phyloP scores from a whole-genome alignment of 805 yeast species.

The Saccharomycopsis sp. region DNA sequence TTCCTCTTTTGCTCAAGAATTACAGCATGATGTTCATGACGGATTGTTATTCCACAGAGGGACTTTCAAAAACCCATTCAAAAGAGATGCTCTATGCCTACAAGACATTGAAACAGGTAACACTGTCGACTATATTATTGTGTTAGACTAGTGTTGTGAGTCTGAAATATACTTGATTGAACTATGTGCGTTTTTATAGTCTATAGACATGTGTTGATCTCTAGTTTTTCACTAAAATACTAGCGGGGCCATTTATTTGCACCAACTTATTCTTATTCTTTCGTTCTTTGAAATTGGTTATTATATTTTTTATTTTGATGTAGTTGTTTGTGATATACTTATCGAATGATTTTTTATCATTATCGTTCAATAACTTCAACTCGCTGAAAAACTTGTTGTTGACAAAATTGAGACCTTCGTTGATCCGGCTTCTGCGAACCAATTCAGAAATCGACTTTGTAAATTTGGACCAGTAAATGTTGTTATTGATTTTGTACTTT shows the following conservation, averaged over 20 bases:
- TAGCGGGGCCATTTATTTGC: slow-evolving; percentile 12
- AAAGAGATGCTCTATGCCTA: slow-evolving; percentile 40
- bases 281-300: background rate
- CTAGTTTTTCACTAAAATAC: slow-evolving; percentile 6
- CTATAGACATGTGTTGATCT: background rate
- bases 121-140: slow-evolving; percentile 32
- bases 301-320: background rate
- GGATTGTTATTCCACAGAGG: slow-evolving; percentile 30
- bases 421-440: background rate
- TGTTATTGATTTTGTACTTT: background rate
- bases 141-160: background rate
- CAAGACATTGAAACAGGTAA: slow-evolving; percentile 50
- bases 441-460: background rate
- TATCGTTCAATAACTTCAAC: background rate
- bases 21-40: slow-evolving; percentile 29
- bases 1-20: slow-evolving; percentile 28
- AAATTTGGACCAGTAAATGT: background rate
- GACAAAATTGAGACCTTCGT: background rate
- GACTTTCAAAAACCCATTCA: slow-evolving; percentile 24
- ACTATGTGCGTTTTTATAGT: background rate
- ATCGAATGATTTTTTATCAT: background rate
- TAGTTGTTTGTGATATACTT: background rate
- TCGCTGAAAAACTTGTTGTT: background rate
- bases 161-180: too few relatives aligned
- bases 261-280: slow-evolving; percentile 4